Evolutionary conservation across 306 rosid genomes (phyloP).

Genomic region (Hippophae rhamnoides): DNA sequence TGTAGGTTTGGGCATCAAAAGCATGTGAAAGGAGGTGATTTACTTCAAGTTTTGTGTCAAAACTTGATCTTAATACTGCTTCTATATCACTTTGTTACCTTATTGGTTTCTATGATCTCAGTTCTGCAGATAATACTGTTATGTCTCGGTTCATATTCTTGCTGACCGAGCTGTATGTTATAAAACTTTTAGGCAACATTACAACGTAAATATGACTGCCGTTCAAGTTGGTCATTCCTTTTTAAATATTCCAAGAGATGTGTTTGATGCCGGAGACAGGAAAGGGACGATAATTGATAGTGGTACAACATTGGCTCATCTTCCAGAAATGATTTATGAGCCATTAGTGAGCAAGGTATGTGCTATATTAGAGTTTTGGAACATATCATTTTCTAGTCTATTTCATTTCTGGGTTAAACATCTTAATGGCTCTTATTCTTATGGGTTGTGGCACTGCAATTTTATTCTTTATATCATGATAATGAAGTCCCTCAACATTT

Average conservation of each 20-base stretch:
- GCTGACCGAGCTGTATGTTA: slow-evolving; percentile 13
- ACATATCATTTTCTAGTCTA: too few relatives aligned
- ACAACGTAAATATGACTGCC: slow-evolving; percentile 87
- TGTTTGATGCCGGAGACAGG: slow-evolving; percentile 52
- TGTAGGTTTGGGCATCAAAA: too few relatives aligned
- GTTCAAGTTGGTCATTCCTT: slow-evolving; percentile 68
- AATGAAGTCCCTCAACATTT: too few relatives aligned
- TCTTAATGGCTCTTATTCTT: too few relatives aligned
- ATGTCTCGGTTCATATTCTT: slow-evolving; percentile 10
- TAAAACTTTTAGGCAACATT: slow-evolving; percentile 57
- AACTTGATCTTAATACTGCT: background rate
- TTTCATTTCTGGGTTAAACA: too few relatives aligned
- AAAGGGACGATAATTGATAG: slow-evolving; percentile 94
- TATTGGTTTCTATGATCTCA: background rate
- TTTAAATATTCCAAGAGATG: slow-evolving; percentile 50
- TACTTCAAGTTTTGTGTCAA: too few relatives aligned
- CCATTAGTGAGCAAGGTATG: slow-evolving; percentile 69
- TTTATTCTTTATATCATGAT: too few relatives aligned
- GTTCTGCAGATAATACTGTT: background rate
- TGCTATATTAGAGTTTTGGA: background rate
- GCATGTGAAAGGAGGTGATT: too few relatives aligned
- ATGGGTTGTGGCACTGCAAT: too few relatives aligned
- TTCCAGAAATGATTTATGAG: slow-evolving; percentile 69
- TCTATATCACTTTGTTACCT: background rate
- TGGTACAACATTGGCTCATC: slow-evolving; percentile 99